phyloP scores from a whole-genome alignment of 768 basidiomycete species.

The Paxillus rubicundulus region DNA sequence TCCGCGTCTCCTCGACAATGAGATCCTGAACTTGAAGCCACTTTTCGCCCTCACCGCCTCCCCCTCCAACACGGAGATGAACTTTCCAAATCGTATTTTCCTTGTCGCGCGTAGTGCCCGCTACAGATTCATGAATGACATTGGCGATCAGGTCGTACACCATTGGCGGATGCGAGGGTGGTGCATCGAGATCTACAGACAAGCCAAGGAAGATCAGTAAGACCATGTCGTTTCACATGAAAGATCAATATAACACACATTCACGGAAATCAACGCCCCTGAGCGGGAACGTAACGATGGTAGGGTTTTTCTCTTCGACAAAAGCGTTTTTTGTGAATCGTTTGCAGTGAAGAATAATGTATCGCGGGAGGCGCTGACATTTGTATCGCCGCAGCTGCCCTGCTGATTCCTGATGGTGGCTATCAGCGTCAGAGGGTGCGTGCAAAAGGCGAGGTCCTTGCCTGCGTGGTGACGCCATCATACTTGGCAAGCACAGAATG shows the following conservation, averaged over 20 bases:
- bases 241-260: constrained; percentile 55
- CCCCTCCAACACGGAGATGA: constrained; percentile 73
- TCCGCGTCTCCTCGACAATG: constrained; percentile 92
- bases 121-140: constrained; percentile 91
- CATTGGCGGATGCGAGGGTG: constrained; percentile 55
- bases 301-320: constrained; percentile 98
- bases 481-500: constrained; percentile 90
- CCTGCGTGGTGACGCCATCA: constrained; percentile 88
- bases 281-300: constrained; percentile 95
- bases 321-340: constrained; percentile 95
- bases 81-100: constrained; percentile 92
- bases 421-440: constrained; percentile 11
- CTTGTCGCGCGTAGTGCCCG: constrained; percentile 93
- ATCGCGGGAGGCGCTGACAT: constrained; percentile 83
- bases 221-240: constrained; percentile 15
- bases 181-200: constrained; percentile 72
- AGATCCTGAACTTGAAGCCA: constrained; percentile 98
- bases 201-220: constrained; percentile 2
- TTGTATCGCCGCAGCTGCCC: constrained; percentile 88
- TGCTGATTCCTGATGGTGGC: constrained; percentile 63
- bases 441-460: constrained; percentile 34
- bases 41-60: constrained; percentile 80
- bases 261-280: constrained; percentile 89
- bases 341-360: constrained; percentile 93
- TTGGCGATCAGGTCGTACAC: constrained; percentile 95